Evolutionary conservation across 306 rosid genomes (phyloP), one percentile per base, ranked within the genome.

Genomic region (Vigna reflexopilosa): DNA sequence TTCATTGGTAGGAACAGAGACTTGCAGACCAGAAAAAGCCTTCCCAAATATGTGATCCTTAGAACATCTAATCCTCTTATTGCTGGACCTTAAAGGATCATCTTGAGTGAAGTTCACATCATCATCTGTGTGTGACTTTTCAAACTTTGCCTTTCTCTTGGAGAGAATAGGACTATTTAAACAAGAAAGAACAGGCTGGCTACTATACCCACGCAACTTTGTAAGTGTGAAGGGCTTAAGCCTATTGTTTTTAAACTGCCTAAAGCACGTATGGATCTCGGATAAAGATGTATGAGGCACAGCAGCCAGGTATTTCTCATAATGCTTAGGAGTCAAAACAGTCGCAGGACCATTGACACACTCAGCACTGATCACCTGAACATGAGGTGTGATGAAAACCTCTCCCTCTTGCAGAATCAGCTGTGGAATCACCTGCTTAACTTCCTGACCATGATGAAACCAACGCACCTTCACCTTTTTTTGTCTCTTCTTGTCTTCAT

Each of bases 361-460:
- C 85, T 90, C 94, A 3, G 90, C 94, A 77, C 90, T 89, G 74
- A 93, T 85, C 82, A 93, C 96, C 83, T 90, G 94, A 78, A 90
- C 94, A 85, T 90, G 84, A 82, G 92, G 87, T 73, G 98, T 93
- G 77, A 93, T 89, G 77, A 90, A 86, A 85, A 93, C 93, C 87
- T 93, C 98, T 36, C 87, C 86, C 20, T 86, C 89, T 72, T 84
- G 94, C 82, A 87, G 81, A 81, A 77, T 83, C 73, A 88, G 83
- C 74, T 86, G 89, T 58, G 96, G 86, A 62, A 93, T 75, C 20
- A 78, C 78, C 72, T 47, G 77, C 77, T 76, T 76, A 48, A 89
- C 93, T 83, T 93, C 96, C 86, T 85, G 83, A 75, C 83, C 81
- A 70, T 73, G 91, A 83, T 86, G 88, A 86, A 93, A 90, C 98